Percentiles rank a stretch among this genome's conserved stretches.
Conservation (phyloP, 2,329 filamentous ascomycete genomes). For the Aspergillus pseudoglaucus region DNA sequence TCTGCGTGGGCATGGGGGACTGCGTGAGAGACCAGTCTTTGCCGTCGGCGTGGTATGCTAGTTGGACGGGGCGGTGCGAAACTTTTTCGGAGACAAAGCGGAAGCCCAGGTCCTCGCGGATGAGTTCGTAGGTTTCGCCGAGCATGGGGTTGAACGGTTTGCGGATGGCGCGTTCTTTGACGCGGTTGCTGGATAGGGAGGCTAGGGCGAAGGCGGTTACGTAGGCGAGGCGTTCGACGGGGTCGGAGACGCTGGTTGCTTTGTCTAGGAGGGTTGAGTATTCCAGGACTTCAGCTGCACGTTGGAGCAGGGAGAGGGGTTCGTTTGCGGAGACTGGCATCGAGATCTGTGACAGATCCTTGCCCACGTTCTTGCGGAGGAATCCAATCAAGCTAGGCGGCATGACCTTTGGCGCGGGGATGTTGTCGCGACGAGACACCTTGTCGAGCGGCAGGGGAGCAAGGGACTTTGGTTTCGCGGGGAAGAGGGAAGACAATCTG, state of each 20-base stretch:
- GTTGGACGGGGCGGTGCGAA: conserved; percentile 80
- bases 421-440: conserved; percentile 61
- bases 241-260: conserved; percentile 52
- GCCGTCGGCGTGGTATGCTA: conserved; percentile 89
- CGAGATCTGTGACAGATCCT: conserved; percentile 90
- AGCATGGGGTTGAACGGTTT: conserved; percentile 98
- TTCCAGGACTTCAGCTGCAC: conserved; percentile 83
- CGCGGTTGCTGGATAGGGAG: conserved; percentile 70
- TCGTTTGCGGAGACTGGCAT: conserved; percentile 98
- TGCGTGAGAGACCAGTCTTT: conserved; percentile 81
- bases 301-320: conserved; percentile 79
- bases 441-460: conserved; percentile 66
- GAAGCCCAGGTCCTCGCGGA: conserved; percentile 81
- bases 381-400: conserved; percentile 92
- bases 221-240: conserved; percentile 69
- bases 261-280: conserved; percentile 79
- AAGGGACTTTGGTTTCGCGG: conserved; percentile 67
- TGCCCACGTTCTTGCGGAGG: conserved; percentile 93
- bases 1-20: conserved; percentile 81
- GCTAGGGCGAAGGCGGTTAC: conserved; percentile 88
- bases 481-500: conserved; percentile 54
- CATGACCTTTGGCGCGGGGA: conserved; percentile 66
- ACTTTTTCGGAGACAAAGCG: conserved; percentile 94
- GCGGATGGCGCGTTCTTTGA: conserved; percentile 84
- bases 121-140: conserved; percentile 89